These are phyloP conservation scores for Colletotrichum incanum DNA, from an alignment of 2,329 filamentous ascomycete genomes.

Conservation along the genomic window DNA sequence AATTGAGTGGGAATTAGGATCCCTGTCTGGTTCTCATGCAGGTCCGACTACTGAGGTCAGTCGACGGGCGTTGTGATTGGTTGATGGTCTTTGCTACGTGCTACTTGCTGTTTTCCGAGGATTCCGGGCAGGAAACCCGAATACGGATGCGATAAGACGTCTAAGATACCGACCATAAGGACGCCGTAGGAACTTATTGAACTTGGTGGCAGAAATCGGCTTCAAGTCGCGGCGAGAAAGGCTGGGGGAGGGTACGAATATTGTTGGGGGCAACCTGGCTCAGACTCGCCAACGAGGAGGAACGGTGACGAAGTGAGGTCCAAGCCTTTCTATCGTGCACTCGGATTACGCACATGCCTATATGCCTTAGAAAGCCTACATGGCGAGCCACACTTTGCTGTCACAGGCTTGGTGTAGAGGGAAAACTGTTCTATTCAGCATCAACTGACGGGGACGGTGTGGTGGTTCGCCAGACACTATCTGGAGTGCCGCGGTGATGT, in stretches of 20 bases:
- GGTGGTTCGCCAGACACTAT: too few species aligned
- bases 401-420: too few species aligned
- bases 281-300: background rate
- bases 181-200: background rate
- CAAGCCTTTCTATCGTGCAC: too few species aligned
- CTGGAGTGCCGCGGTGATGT: too few species aligned
- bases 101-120: background rate
- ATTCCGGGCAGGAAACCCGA: background rate
- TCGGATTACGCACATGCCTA: too few species aligned
- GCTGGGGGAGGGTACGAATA: background rate
- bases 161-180: background rate
- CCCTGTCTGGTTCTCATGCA: conserved; percentile 6
- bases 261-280: background rate
- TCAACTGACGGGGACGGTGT: too few species aligned
- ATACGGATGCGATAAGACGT: background rate
- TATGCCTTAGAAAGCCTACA: too few species aligned
- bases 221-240: background rate
- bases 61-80: background rate
- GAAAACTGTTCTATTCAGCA: too few species aligned
- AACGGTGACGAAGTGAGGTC: background rate
- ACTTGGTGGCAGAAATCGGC: background rate
- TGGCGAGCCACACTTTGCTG: too few species aligned
- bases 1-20: background rate
- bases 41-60: background rate
- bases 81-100: background rate